These are phyloP conservation scores for Diplodia scrobiculata DNA, from an alignment of 2,329 filamentous ascomycete genomes.

Conservation along the genomic window DNA sequence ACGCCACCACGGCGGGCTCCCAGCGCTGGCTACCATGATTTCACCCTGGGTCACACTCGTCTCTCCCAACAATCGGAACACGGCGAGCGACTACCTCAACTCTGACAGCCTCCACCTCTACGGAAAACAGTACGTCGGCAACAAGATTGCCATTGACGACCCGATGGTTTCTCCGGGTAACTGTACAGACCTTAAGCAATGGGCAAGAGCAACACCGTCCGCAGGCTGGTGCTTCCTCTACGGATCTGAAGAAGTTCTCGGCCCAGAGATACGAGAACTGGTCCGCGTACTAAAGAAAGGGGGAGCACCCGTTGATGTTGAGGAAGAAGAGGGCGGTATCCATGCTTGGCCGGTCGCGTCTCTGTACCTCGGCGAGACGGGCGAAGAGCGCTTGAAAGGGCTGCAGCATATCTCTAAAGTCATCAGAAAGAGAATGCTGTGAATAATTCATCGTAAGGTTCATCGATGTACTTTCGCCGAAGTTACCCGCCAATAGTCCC, in stretches of 20 bases:
- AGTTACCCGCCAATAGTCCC: not conserved
- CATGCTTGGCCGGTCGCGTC: conserved; percentile 81
- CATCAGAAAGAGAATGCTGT: not conserved
- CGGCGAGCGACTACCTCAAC: conserved; percentile 74
- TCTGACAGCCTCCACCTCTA: conserved; percentile 67
- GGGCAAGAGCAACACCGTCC: conserved; percentile 66
- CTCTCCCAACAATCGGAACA: conserved; percentile 67
- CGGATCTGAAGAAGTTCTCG: conserved; percentile 76
- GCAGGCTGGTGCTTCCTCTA: conserved; percentile 71
- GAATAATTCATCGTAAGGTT: not conserved
- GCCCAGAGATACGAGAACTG: conserved; percentile 66
- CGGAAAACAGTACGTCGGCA: conserved; percentile 67
- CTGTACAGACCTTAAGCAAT: conserved; percentile 66
- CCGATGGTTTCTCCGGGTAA: conserved; percentile 69
- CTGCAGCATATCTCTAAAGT: conserved; percentile 45
- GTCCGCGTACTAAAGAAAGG: conserved; percentile 58
- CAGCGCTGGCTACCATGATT: conserved; percentile 69
- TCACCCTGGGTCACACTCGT: conserved; percentile 79
- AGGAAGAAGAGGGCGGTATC: conserved; percentile 67
- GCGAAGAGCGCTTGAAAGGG: conserved; percentile 52
- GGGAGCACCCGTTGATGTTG: conserved; percentile 58
- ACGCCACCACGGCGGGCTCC: conserved; percentile 50
- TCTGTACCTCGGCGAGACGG: conserved; percentile 57
- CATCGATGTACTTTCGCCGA: not conserved
- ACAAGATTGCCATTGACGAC: conserved; percentile 54